Evolutionary conservation across 2,329 filamentous ascomycete species (phyloP), one percentile per base, ranked within the genome.

Genomic region (Fusarium verticillioides): DNA sequence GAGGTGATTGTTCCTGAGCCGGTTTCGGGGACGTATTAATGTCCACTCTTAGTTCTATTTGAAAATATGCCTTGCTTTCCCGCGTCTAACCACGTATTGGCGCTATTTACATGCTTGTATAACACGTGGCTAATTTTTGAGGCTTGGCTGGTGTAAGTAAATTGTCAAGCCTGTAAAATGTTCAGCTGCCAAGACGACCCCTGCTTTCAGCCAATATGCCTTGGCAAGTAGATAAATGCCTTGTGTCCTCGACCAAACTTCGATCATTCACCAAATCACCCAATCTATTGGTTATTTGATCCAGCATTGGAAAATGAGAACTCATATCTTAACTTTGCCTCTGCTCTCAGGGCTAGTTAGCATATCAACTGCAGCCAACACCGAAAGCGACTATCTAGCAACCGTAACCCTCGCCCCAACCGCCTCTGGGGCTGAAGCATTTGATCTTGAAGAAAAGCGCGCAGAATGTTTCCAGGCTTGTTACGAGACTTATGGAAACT

Each of bases 391-490:
- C 6, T 53, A 42, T 10, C 28, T 54, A 12, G 50, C 36, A 18
- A 49, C 54, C 5, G 30, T 46, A 4, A 58, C 56, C 1, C 32
- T 26, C 8, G 32, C 36, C 16, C 21, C 56, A 4, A 26, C 39
- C 0, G 34, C 66, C 7, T 42, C 30, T 2, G 37, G 32, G 3
- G 49, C 23, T 9, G 40, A 23, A 4, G 63, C 28, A 1, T 32
- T 57, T 19, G 50, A 53, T 3, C 30, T 68, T 7, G 63, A 59
- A 30, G 59, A 69, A 13, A n/a, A 63, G 1, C 52, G 44, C 1
- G 66, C 64, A 39, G 30, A 34, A 43, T 69, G 64, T 2, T 69
- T 69, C 1, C 58, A 69, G 18, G 30, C 54, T 12, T 69, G 64
- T 7, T 69, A 69, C 18, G n/a, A 49, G 37, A 63, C 50, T 18